Base-by-base conservation (phyloP, 768 basidiomycete genomes). In the Ramaria rubella region DNA sequence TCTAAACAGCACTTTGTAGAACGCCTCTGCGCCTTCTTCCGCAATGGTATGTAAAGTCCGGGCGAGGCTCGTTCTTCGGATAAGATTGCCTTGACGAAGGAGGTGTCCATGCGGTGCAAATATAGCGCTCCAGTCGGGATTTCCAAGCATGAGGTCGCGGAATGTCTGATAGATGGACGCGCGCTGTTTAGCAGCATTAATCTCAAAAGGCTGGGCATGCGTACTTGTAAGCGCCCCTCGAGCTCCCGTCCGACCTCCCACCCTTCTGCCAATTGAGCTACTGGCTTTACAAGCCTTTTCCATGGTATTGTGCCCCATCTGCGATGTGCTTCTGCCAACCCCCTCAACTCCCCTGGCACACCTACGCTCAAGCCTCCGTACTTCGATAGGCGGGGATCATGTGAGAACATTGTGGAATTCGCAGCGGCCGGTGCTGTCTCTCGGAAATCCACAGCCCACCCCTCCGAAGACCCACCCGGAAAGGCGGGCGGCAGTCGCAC, bases 301-400 rank as follows among this genome's bases (percentile, higher is more conserved):
- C 96, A 98, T 0, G 85, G 76, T 12, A 96, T 64, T 34, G 71
- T 79, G 0, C 93, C 95, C 84, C 94, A 96, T 24, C 84, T 78
- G 40, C 76, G 73, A 69, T 94, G 87, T 0, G 90, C 91, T 66
- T 85, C 87, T 67, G 86, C 82, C 30, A 97, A 77, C 9, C 94
- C 96, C 23, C 86, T 80, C 45, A 98, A 68, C 72, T 98, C 94
- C 8, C 94, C 89, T 1, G 96, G 96, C 0, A 96, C 86, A 23
- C 81, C 94, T n/a, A 95, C 81, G 5, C 92, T 69, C 53, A 97
- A 72, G 3, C 96, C 94, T 3, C 96, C 95, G 56, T 76, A 82
- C 57, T 63, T 74, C 17, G 91, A 75, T 2, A 75, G 71, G 4
- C 67, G 60, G 2, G 87, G 75, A 42, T 82, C 68, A 12, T 76